phyloP scores from a whole-genome alignment of 163 green algal genomes.

The Chlamydomonas reinhardtii region DNA sequence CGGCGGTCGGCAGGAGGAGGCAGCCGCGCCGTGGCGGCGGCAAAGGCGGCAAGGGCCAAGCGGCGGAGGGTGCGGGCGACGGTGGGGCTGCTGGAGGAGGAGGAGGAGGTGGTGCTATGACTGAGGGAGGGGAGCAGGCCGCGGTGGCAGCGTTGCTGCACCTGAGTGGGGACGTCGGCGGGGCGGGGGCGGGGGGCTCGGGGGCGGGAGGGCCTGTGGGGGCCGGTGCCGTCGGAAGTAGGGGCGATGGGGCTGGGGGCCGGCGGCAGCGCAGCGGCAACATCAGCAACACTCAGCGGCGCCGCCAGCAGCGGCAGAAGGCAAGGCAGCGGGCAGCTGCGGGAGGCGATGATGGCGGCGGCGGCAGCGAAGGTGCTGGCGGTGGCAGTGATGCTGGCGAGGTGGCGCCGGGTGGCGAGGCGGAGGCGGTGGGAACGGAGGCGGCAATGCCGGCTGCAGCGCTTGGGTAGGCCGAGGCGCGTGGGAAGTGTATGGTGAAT shows the following conservation, averaged over 20 bases:
- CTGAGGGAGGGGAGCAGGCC: no score
- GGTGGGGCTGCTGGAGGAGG: no score
- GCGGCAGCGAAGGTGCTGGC: background rate
- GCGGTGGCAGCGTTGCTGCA: no score
- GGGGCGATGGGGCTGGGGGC: background rate
- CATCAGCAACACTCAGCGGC: conserved; percentile 1
- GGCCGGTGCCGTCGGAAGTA: background rate
- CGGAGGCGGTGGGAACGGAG: no score
- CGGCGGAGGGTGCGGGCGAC: no score
- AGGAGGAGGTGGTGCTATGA: no score
- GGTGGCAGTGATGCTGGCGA: background rate
- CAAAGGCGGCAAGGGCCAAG: background rate
- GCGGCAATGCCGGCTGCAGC: no score
- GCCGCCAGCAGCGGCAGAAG: conserved; percentile 10
- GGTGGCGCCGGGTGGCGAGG: no score
- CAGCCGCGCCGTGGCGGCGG: background rate
- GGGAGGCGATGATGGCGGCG: background rate
- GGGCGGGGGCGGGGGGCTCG: no score
- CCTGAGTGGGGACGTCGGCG: background rate
- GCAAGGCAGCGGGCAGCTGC: conserved; percentile 7
- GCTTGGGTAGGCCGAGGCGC: no score
- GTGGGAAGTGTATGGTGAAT: no score
- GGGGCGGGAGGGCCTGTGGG: background rate
- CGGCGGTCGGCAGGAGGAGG: background rate
- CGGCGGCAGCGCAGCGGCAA: background rate